Percentiles rank a stretch among this genome's conserved stretches.
phyloP scores from a whole-genome alignment of 495 filamentous ascomycete genomes.

The Penicillium pulvis region DNA sequence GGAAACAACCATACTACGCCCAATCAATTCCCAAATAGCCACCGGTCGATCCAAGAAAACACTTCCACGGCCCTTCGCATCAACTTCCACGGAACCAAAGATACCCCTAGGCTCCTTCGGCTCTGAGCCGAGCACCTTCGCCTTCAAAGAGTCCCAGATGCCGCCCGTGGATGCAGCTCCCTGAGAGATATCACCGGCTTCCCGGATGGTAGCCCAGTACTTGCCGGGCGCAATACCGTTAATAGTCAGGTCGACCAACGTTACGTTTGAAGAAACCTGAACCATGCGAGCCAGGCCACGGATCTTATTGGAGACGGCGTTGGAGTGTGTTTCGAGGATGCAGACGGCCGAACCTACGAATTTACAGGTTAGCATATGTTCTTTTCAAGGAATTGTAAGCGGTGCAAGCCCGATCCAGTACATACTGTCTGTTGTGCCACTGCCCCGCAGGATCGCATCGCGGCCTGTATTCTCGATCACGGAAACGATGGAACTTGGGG shows the following conservation, averaged over 20 bases:
- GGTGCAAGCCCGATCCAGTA: background rate
- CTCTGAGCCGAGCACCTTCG: conserved; percentile 50
- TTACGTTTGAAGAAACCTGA: conserved; percentile 71
- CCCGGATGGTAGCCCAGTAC: conserved; percentile 81
- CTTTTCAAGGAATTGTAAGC: conserved; percentile 9
- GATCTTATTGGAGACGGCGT: conserved; percentile 58
- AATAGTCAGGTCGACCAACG: conserved; percentile 84
- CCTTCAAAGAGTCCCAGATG: conserved; percentile 68
- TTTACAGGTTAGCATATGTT: background rate
- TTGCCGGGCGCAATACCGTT: conserved; percentile 79
- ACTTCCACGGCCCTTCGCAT: conserved; percentile 61
- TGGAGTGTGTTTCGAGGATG: conserved; percentile 89
- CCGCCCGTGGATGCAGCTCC: conserved; percentile 80
- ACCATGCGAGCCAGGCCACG: conserved; percentile 81
- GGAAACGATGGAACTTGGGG: conserved; percentile 84
- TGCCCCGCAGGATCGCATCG: conserved; percentile 92
- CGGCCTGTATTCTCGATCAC: conserved; percentile 88
- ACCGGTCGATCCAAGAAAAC: conserved; percentile 79
- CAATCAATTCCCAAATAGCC: conserved; percentile 94
- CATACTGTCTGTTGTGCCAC: conserved; percentile 81
- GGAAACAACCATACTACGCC: conserved; percentile 82
- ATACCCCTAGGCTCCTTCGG: conserved; percentile 59
- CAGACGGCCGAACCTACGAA: conserved; percentile 82
- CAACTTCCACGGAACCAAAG: conserved; percentile 75
- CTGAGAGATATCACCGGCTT: conserved; percentile 84